Evolutionary conservation across 2,329 filamentous ascomycete genomes (phyloP).

Genomic region (Talaromyces sp.): DNA sequence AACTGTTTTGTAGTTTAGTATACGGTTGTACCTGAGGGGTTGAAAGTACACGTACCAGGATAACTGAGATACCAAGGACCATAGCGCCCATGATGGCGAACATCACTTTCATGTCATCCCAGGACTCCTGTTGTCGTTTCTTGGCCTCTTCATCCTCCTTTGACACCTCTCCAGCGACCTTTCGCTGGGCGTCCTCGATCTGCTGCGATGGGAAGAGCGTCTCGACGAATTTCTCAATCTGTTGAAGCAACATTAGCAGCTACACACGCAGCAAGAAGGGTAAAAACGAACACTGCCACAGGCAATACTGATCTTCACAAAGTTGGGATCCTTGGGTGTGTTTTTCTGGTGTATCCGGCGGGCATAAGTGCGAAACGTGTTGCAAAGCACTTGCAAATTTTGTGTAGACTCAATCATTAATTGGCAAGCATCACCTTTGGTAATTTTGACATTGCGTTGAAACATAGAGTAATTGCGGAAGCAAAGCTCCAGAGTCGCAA

Average conservation of each 20-base stretch:
- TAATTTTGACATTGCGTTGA: constrained; percentile 88
- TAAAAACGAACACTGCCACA: constrained; percentile 67
- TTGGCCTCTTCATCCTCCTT: constrained; percentile 54
- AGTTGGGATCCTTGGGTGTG: constrained; percentile 87
- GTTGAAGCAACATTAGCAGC: neutral
- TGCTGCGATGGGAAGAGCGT: constrained; percentile 83
- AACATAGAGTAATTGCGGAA: constrained; percentile 90
- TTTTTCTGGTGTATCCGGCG: constrained; percentile 89
- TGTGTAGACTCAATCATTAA: constrained; percentile 92
- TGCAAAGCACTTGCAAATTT: constrained; percentile 75
- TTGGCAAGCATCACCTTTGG: constrained; percentile 85
- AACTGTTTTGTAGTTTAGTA: constrained; percentile 43
- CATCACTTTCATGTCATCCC: constrained; percentile 59
- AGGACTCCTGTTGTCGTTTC: constrained; percentile 46
- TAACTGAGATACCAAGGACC: constrained; percentile 64
- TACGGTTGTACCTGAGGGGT: neutral
- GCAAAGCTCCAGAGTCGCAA: constrained; percentile 84
- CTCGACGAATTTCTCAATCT: constrained; percentile 96
- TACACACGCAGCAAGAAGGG: neutral
- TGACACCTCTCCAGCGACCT: constrained; percentile 50
- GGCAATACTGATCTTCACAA: constrained; percentile 81
- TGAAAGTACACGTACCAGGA: constrained; percentile 65
- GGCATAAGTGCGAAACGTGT: constrained; percentile 73
- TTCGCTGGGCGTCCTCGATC: constrained; percentile 51
- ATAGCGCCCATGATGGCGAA: constrained; percentile 66